phyloP scores from a whole-genome alignment of 2,329 filamentous ascomycete genomes.

The Exserohilum turcica region DNA sequence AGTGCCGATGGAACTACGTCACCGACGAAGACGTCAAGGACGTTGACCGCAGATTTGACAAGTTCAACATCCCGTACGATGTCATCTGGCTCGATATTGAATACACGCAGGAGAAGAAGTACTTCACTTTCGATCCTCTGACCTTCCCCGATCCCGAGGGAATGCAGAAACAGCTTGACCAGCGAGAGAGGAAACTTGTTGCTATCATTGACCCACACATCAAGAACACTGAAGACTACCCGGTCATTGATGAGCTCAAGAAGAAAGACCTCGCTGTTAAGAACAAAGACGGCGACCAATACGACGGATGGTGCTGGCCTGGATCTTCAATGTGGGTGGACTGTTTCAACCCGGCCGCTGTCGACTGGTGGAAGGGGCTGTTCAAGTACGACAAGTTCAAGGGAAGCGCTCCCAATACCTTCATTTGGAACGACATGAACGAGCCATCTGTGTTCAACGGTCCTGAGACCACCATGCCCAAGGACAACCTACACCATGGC shows the following conservation, averaged over 20 bases:
- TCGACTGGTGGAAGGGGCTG: constrained; percentile 86
- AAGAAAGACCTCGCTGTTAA: constrained; percentile 81
- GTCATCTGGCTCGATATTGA: constrained; percentile 99
- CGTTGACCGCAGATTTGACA: constrained; percentile 95
- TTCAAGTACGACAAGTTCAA: constrained; percentile 90
- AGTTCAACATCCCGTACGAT: constrained; percentile 93
- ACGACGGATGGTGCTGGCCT: constrained; percentile 99
- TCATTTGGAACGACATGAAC: constrained; percentile 99
- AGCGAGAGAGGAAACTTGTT: constrained; percentile 86
- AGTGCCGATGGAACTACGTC: constrained; percentile 99
- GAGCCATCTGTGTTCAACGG: constrained; percentile 99
- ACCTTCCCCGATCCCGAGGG: constrained; percentile 83
- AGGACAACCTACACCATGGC: constrained; percentile 90
- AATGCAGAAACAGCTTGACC: constrained; percentile 87
- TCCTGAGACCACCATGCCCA: constrained; percentile 97
- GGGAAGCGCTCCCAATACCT: constrained; percentile 83
- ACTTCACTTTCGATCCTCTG: constrained; percentile 94
- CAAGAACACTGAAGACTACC: constrained; percentile 84
- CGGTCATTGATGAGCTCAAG: constrained; percentile 78
- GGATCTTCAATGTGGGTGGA: constrained; percentile 97
- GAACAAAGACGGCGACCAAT: constrained; percentile 87
- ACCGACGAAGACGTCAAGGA: constrained; percentile 97
- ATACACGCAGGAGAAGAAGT: constrained; percentile 95
- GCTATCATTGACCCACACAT: constrained; percentile 97
- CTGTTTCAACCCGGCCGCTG: constrained; percentile 89